phyloP scores from a whole-genome alignment of 495 filamentous ascomycete species.

The Margaritispora aquatica region DNA sequence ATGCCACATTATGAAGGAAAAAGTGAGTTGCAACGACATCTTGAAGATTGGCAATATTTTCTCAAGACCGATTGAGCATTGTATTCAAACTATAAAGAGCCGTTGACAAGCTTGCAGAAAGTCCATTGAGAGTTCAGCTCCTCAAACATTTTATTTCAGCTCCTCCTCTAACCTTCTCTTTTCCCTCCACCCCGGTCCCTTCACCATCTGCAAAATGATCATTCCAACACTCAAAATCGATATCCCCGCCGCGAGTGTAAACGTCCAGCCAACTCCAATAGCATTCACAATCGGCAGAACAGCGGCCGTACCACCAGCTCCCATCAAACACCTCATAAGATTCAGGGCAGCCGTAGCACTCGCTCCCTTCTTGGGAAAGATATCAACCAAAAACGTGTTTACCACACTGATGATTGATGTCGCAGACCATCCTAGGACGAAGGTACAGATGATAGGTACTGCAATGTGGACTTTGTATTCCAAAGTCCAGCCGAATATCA shows the following conservation, averaged over 20 bases:
- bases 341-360: constrained; percentile 35
- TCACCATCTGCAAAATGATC: constrained; percentile 8
- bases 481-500: constrained; percentile 33
- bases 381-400: constrained; percentile 37
- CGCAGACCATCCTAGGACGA: constrained; percentile 36
- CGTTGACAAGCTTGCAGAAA: too few species aligned
- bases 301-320: constrained; percentile 30
- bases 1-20: too few species aligned
- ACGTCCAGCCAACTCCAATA: constrained; percentile 33
- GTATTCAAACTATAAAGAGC: too few species aligned
- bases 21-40: too few species aligned
- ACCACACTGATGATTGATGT: constrained; percentile 32
- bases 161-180: constrained; percentile 3
- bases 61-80: too few species aligned
- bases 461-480: constrained; percentile 27
- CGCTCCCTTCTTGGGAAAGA: constrained; percentile 31
- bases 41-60: too few species aligned
- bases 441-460: constrained; percentile 29
- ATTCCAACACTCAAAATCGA: constrained; percentile 3
- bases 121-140: too few species aligned
- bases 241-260: constrained; percentile 12
- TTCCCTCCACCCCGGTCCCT: constrained; percentile 6
- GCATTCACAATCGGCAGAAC: constrained; percentile 30
- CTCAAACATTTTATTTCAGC: neutral
- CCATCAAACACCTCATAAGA: constrained; percentile 34